Conservation (phyloP, 23 red algal species). For the Gracilariopsis chorda region DNA sequence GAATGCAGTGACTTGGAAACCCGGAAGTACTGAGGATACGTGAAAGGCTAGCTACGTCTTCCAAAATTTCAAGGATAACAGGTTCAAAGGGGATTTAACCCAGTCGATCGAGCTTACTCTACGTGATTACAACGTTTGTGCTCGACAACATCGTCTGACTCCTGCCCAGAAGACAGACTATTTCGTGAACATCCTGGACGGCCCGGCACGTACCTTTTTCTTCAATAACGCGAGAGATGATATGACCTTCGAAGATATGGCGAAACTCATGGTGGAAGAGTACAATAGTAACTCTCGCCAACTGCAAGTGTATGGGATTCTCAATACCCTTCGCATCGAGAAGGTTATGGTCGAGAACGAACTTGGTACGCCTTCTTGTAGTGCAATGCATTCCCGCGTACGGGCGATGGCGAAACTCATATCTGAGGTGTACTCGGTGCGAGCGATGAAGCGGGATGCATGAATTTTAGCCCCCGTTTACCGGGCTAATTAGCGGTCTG, state of each 20-base stretch:
- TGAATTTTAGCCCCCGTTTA: too few species aligned
- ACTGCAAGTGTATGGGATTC: constrained; percentile 9
- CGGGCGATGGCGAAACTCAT: too few species aligned
- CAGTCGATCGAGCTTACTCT: constrained; percentile 36
- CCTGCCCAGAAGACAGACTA: constrained; percentile 25
- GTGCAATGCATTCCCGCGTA: too few species aligned
- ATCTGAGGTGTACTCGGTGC: too few species aligned
- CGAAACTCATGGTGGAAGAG: not conserved
- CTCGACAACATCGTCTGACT: not conserved
- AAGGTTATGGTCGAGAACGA: constrained; percentile 12
- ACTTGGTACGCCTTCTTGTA: not conserved
- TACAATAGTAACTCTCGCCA: constrained; percentile 28
- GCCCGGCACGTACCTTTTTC: not conserved
- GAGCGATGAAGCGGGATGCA: too few species aligned
- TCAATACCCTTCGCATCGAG: not conserved
- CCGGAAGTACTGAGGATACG: not conserved
- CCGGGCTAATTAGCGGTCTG: too few species aligned
- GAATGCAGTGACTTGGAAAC: too few species aligned
- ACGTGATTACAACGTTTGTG: constrained; percentile 39
- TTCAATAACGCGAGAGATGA: not conserved
- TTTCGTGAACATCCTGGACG: constrained; percentile 19
- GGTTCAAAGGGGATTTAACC: constrained; percentile 22
- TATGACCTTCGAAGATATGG: constrained; percentile 31
- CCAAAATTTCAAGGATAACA: constrained; percentile 36
- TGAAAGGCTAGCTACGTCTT: constrained; percentile 37